Evolutionary conservation across 208 protist species (phyloP).

Genomic region (Lotmaria passim): DNA sequence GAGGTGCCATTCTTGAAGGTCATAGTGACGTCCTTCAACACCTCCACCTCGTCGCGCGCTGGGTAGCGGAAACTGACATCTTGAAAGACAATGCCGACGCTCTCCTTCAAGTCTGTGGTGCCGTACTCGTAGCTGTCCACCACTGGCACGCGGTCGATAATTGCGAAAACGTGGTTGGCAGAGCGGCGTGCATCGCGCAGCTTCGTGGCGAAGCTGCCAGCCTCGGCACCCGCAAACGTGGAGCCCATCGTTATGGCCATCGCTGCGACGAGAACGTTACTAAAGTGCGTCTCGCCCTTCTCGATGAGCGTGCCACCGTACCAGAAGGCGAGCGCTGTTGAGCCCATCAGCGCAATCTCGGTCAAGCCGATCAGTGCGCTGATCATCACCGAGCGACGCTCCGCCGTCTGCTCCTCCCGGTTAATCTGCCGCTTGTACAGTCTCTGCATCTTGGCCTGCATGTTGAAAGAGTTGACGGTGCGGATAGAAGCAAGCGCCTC

Average conservation of each 20-base stretch:
- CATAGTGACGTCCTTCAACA: slow-evolving; percentile 49
- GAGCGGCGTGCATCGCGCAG: slow-evolving; percentile 47
- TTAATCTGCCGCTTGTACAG: slow-evolving; percentile 37
- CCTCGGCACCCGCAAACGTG: slow-evolving; percentile 59
- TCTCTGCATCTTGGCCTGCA: slow-evolving; percentile 42
- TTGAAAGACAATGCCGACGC: slow-evolving; percentile 51
- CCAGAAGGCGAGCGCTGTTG: slow-evolving; percentile 77
- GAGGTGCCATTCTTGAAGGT: slow-evolving; percentile 48
- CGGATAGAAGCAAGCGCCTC: slow-evolving; percentile 74
- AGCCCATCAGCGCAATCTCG: slow-evolving; percentile 61
- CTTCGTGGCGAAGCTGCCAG: slow-evolving; percentile 71
- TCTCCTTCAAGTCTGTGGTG: slow-evolving; percentile 43
- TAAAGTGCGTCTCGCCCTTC: slow-evolving; percentile 71
- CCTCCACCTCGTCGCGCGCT: slow-evolving; percentile 48
- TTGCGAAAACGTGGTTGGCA: slow-evolving; percentile 65
- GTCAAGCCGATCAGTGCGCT: slow-evolving; percentile 48
- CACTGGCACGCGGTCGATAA: slow-evolving; percentile 76
- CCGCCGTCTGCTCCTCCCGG: slow-evolving; percentile 23
- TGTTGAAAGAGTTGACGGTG: slow-evolving; percentile 82
- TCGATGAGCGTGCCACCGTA: slow-evolving; percentile 79
- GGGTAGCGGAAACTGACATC: slow-evolving; percentile 72
- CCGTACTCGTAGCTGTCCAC: slow-evolving; percentile 60
- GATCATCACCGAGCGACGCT: slow-evolving; percentile 37
- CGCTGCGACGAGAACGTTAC: slow-evolving; percentile 51
- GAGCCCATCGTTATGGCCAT: slow-evolving; percentile 73